Evolutionary conservation across 108 stramenopile genomes (phyloP), one percentile per base, ranked within the genome.

Genomic region (Cyclotella kingstonii): DNA sequence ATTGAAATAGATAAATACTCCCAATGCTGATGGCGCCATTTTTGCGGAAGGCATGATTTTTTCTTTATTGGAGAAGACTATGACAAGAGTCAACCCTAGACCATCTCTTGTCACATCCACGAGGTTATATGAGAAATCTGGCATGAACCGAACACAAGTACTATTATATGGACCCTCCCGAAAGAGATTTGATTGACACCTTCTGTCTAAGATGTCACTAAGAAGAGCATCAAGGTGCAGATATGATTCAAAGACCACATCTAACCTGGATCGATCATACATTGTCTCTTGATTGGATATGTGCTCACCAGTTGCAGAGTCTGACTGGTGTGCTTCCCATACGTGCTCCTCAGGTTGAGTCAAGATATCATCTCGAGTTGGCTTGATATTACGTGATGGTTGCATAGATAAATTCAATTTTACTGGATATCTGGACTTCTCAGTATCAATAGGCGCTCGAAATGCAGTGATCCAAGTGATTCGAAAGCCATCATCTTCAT

Each of bases 401-500:
- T n/a, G n/a, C n/a, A n/a, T n/a, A 22, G 36, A 33, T 28, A 25
- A 31, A 49, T 35, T 35, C 12, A 30, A 23, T 34, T 60, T 43
- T 2, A 42, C 0, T 0, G 22, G 26, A 30, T 45, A 30, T 52
- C 17, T 38, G 8, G 66, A 19, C 8, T 55, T 27, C 7, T 7
- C 36, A 1, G 22, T 12, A 43, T 52, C 29, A 47, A 45, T 15
- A 38, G 48, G 36, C 11, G 23, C 44, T 0, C 29, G 30, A 33
- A 25, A 33, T 35, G 50, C 22, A 7, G 70, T 52, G 9, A 78
- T 67, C 86, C 86, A 88, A 10, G 80, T 83, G 33, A 88, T 54
- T 25, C 86, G 80, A 60, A 81, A 85, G 3, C 84, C 84, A 68
- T 85, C 84, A 25, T 73, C 80, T 65, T 88, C 86, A 52, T 88